Base-by-base conservation (phyloP, 768 basidiomycete genomes). In the Aureoboletus auriporus region DNA sequence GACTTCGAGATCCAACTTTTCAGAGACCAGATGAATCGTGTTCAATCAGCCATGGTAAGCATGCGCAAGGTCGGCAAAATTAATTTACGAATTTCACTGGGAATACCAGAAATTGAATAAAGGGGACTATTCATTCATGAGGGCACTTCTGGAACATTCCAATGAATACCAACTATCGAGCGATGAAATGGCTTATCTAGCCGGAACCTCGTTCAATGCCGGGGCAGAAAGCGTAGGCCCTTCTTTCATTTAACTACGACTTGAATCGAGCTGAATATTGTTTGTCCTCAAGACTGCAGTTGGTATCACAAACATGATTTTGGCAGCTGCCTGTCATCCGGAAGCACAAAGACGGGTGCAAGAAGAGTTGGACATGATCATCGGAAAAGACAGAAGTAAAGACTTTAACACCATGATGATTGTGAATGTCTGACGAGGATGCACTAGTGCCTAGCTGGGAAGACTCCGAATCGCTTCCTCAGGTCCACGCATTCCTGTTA, bases 141-240 rank as follows among this genome's bases (percentile, higher is more conserved):
- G 71, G 59, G 75, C 75, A 40, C 71, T 83, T 20, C 56, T 83
- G 12, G 77, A 81, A 52, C 68, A 72, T 4, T 71, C 74, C 49
- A 44, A 58, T 2, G 73, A 76, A 46, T 72, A 78, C 26, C 69
- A 66, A 9, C 68, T 83, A 2, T 70, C 77, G 4, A 69, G 72
- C 38, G 68, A 77, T 44, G 80, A 84, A 52, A 73, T 75, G 11
- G 74, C 80, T 1, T 84, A 79, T 59, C 70, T 84, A 7, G 77
- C 76, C 1, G 83, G 82, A 0, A 71, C 70, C 30, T 72, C 83
- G 62, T 84, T 81, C 51, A 77, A 74, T 14, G 83, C 80, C 20
- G 83, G 79, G 1, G 73, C 76, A 1, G 81, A 79, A 45, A 83
- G 81, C 4, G 71, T 69, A 47, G 39, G 38, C 20, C 20, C n/a